These are phyloP conservation scores for Cutaneotrichosporon dermatis DNA, from an alignment of 1,284 basidiomycete genomes.

Conservation along the genomic window DNA sequence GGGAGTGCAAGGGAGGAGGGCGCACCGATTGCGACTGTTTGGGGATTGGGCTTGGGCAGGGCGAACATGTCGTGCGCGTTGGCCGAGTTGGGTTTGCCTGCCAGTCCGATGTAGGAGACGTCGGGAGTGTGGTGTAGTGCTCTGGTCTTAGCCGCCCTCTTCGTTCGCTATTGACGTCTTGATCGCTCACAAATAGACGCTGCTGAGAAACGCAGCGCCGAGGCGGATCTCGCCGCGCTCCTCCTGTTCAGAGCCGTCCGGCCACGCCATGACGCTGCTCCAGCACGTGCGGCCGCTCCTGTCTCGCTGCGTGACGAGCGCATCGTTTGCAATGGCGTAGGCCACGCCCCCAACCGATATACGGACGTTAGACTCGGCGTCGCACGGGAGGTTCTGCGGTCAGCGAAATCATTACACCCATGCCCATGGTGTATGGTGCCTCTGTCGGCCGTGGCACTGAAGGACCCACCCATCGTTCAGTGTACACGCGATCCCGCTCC, in stretches of 20 bases:
- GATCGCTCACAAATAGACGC: constrained; percentile 41
- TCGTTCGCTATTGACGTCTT: too few species aligned
- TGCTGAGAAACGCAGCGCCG: constrained; percentile 43
- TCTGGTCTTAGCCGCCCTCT: constrained; percentile 16
- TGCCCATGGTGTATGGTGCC: too few species aligned
- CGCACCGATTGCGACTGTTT: constrained; percentile 13
- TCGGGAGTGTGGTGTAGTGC: constrained; percentile 34
- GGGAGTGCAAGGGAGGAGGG: too few species aligned
- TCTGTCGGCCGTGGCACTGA: neutral
- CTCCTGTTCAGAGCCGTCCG: constrained; percentile 34
- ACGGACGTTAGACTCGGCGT: constrained; percentile 32
- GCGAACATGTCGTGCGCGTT: constrained; percentile 16
- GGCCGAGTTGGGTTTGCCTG: constrained; percentile 38
- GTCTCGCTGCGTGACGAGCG: constrained; percentile 32
- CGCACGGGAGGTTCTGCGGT: constrained; percentile 41
- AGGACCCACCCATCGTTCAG: constrained; percentile 1
- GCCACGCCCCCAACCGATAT: constrained; percentile 27
- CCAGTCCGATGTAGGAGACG: constrained; percentile 38
- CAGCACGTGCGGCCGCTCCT: constrained; percentile 32
- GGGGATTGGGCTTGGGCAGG: neutral
- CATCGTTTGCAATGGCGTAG: constrained; percentile 30
- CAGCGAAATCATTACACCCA: too few species aligned
- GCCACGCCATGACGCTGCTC: constrained; percentile 40
- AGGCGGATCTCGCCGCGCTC: constrained; percentile 36
- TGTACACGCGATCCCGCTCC: neutral